Conservation (phyloP, 176 grass and related monocot species). For the Oryza australiensis region DNA sequence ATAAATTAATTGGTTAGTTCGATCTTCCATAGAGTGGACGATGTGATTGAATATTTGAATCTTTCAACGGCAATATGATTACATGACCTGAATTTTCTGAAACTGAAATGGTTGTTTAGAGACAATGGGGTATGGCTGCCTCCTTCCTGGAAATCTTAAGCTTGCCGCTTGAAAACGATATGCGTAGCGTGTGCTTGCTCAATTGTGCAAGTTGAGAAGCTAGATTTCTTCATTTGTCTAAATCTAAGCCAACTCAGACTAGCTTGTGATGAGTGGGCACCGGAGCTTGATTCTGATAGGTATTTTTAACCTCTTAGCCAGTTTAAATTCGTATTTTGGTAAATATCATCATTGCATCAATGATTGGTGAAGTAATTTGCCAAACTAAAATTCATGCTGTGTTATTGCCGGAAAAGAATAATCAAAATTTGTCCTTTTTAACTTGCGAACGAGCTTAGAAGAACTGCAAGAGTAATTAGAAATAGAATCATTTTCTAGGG, state of each 20-base stretch:
- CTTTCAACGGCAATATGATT: not conserved
- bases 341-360: too few relatives aligned
- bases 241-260: not conserved
- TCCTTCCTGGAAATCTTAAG: constrained; percentile 8
- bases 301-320: not conserved
- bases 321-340: not conserved
- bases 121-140: not conserved
- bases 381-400: too few relatives aligned
- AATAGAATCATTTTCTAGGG: too few relatives aligned
- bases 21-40: not conserved
- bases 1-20: not conserved
- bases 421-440: too few relatives aligned
- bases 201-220: constrained; percentile 16
- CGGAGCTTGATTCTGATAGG: not conserved
- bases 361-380: too few relatives aligned
- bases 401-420: too few relatives aligned
- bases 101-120: constrained; percentile 11
- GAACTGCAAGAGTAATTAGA: too few relatives aligned
- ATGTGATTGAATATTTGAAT: constrained; percentile 20
- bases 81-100: not conserved
- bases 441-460: too few relatives aligned
- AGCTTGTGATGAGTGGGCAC: not conserved
- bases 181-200: not conserved
- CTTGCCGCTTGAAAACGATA: constrained; percentile 13
- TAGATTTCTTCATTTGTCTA: constrained; percentile 24